Base-by-base conservation (phyloP, 345 rosid species). In the Pistacia vera region DNA sequence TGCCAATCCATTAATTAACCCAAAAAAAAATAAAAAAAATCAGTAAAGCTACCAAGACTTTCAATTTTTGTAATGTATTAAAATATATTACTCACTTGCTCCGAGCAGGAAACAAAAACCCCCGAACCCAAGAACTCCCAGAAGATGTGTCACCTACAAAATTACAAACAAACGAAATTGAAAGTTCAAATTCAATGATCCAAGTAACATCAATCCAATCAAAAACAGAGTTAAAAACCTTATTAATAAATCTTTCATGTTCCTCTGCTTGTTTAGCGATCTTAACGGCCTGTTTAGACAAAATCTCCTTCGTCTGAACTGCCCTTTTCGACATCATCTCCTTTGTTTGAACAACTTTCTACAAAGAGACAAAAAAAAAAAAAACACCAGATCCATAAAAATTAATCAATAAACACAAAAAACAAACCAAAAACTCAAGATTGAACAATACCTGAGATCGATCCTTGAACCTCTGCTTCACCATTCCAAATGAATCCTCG, bases 211-310 rank as follows among this genome's bases (percentile, higher is more conserved):
- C 49, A 69, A 11, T 25, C 35, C 9, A 70, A 4, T 54, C 8
- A 41, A 44, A 9, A 36, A 38, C 30, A 44, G 13, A 2, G 35
- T 61, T 4, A 65, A 18, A 56, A 66, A 80, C 99, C 91, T 95
- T 95, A 76, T 87, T 95, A 69, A 95, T 88, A 79, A 93, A 90
- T 64, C 90, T 80, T 78, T 95, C 97, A 56, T 95, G 99, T 79
- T 90, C 96, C 84, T 92, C 99, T 10, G 95, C 99, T 85, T 89
- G 97, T 81, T 92, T 93, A 30, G 97, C 98, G 78, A 95, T 92
- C 94, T 89, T 95, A 75, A 84, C 88, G 2, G 97, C 99, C 66
- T 95, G 97, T 78, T 95, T 92, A 51, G 99, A 92, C 63, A 95
- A 71, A 61, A 91, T 90, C 90, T 91, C 85, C 56, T 91, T 91